Evolutionary conservation across 2,329 filamentous ascomycete species (phyloP).

Genomic region (Stagonosporopsis cucurbitacearum): DNA sequence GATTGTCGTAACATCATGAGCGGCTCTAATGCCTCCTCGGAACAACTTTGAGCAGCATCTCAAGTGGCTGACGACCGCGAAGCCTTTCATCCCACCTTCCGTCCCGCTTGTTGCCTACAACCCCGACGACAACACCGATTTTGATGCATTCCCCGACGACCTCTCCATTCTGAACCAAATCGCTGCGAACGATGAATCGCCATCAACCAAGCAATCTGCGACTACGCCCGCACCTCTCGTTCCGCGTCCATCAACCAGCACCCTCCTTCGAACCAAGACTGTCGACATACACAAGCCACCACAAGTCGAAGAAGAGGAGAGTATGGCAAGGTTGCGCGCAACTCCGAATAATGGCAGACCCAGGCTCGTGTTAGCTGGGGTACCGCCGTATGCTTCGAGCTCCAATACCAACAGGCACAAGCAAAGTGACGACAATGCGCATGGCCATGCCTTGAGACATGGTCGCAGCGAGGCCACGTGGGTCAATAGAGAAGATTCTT

Average conservation of each 20-base stretch:
- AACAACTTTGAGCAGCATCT: conserved; percentile 58
- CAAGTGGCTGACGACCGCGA: conserved; percentile 55
- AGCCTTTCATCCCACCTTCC: conserved; percentile 53
- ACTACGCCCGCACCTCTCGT: conserved; percentile 22
- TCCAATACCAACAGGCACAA: conserved; percentile 7
- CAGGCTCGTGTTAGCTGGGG: conserved; percentile 39
- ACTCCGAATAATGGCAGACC: conserved; percentile 53
- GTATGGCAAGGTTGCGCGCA: conserved; percentile 54
- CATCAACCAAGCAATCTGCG: conserved; percentile 16
- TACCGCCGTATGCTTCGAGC: conserved; percentile 22
- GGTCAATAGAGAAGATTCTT: conserved; percentile 9
- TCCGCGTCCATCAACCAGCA: conserved; percentile 25
- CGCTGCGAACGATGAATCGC: conserved; percentile 31
- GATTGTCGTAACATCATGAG: conserved; percentile 31
- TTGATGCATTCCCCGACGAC: conserved; percentile 27
- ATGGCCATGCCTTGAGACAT: neutral
- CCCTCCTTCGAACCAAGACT: conserved; percentile 29
- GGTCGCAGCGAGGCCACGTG: conserved; percentile 2
- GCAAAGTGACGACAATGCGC: conserved; percentile 3
- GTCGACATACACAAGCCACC: conserved; percentile 36
- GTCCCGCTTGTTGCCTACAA: conserved; percentile 39
- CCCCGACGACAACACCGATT: conserved; percentile 33
- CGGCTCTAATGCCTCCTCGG: conserved; percentile 52
- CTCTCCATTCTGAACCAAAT: conserved; percentile 17
- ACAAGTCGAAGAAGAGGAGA: conserved; percentile 8